Evolutionary conservation across 192 early-diverging fungal genomes (phyloP).

Genomic region (Rhizoclosmatium sp.): DNA sequence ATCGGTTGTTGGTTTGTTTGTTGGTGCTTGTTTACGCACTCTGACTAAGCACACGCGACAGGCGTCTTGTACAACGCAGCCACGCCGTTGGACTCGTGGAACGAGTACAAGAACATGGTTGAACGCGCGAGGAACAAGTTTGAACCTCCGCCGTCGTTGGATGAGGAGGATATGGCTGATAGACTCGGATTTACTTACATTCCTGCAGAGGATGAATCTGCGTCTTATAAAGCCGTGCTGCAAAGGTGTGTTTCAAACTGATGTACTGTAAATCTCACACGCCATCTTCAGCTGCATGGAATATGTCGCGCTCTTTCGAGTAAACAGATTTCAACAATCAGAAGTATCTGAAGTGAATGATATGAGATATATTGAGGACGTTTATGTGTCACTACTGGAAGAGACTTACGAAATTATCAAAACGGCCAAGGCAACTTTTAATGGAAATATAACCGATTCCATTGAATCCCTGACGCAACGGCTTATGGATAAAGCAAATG

Average conservation of each 20-base stretch:
- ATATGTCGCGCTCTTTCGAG: conserved; percentile 39
- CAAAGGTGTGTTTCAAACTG: not conserved
- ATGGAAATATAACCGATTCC: conserved; percentile 26
- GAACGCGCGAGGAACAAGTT: conserved; percentile 26
- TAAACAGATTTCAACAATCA: conserved; percentile 33
- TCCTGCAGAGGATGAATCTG: not conserved
- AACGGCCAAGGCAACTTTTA: conserved; percentile 3
- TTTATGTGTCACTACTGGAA: conserved; percentile 23
- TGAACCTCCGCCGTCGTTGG: not conserved
- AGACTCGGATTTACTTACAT: not conserved
- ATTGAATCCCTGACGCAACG: not conserved
- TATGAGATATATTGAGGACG: conserved; percentile 26
- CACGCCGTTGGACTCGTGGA: conserved; percentile 24
- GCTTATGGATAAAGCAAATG: conserved; percentile 12
- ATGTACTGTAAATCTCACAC: too few species aligned
- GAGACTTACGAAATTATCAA: conserved; percentile 35
- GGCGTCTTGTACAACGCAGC: conserved; percentile 30
- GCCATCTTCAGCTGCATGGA: conserved; percentile 31
- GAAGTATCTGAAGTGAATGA: conserved; percentile 15
- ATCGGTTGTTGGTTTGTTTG: not conserved
- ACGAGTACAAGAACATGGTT: not conserved
- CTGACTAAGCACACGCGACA: not conserved
- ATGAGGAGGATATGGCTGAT: not conserved
- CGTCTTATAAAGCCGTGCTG: not conserved
- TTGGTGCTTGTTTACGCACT: too few species aligned